A percentile compares a stretch with the other conserved stretches of the same genome.
Conservation (phyloP, 768 basidiomycete species). For the Cystofilobasidium macerans region DNA sequence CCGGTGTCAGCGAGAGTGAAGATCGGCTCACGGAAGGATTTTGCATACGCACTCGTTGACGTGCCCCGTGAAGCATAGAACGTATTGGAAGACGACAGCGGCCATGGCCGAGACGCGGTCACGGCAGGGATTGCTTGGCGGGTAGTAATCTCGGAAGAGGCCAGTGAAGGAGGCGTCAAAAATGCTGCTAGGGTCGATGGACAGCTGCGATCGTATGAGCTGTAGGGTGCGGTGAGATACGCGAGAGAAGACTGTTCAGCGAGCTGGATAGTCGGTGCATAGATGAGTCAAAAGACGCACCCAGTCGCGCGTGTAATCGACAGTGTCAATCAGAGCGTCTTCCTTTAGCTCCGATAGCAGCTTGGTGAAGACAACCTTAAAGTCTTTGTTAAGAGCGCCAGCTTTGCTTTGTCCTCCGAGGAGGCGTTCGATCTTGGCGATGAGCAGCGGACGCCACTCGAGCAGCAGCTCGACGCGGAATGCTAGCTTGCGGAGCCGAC, state of each 20-base stretch:
- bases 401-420: not conserved
- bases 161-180: not conserved
- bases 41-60: not conserved
- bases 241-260: not conserved
- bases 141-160: not conserved
- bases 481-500: not conserved
- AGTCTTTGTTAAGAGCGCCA: not conserved
- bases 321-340: no score
- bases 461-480: not conserved
- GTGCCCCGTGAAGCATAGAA: not conserved
- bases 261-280: no score
- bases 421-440: not conserved
- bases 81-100: not conserved
- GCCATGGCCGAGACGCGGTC: not conserved
- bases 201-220: not conserved
- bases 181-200: not conserved
- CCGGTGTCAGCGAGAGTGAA: no score
- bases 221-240: not conserved
- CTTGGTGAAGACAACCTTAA: not conserved
- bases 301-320: no score
- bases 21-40: no score
- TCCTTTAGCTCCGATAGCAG: not conserved
- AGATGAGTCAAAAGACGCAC: no score
- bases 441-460: not conserved
- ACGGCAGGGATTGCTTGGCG: not conserved